Conservation (phyloP, 1,284 basidiomycete genomes). For the Ceratobasidium sp. region DNA sequence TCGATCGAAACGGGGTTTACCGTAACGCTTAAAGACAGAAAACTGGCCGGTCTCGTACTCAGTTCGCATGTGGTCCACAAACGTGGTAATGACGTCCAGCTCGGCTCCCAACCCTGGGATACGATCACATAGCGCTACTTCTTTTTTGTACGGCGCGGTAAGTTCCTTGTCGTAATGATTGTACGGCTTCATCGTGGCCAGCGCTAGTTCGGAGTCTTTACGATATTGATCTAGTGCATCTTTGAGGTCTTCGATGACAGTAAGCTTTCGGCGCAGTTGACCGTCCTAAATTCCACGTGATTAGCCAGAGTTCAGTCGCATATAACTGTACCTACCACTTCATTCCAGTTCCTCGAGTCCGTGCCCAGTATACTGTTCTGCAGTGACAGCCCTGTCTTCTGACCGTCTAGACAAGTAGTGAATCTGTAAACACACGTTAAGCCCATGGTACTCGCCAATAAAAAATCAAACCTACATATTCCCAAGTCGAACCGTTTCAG, state of each 20-base stretch:
- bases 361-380: not conserved
- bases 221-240: not conserved
- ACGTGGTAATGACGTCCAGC: slow-evolving; percentile 6
- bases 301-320: not conserved
- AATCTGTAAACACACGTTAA: not conserved
- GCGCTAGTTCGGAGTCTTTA: not conserved
- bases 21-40: slow-evolving; percentile 21
- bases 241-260: slow-evolving; percentile 35
- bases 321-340: not conserved
- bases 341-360: slow-evolving; percentile 34
- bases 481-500: slow-evolving; percentile 29
- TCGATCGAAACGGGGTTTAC: slow-evolving; percentile 5
- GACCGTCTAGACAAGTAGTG: slow-evolving; percentile 30
- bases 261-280: not conserved
- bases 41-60: slow-evolving; percentile 23
- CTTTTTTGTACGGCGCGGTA: slow-evolving; percentile 11
- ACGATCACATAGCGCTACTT: slow-evolving; percentile 62
- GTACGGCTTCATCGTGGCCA: not conserved
- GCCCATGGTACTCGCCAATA: too few relatives aligned
- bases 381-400: slow-evolving; percentile 26
- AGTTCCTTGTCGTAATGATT: slow-evolving; percentile 1
- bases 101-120: slow-evolving; percentile 58
- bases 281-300: not conserved
- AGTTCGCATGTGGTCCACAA: slow-evolving; percentile 24
- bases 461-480: slow-evolving; percentile 21